Evolutionary conservation across 352 stramenopile genomes (phyloP), one percentile per base, ranked within the genome.

Genomic region (Pythium brachiatum): DNA sequence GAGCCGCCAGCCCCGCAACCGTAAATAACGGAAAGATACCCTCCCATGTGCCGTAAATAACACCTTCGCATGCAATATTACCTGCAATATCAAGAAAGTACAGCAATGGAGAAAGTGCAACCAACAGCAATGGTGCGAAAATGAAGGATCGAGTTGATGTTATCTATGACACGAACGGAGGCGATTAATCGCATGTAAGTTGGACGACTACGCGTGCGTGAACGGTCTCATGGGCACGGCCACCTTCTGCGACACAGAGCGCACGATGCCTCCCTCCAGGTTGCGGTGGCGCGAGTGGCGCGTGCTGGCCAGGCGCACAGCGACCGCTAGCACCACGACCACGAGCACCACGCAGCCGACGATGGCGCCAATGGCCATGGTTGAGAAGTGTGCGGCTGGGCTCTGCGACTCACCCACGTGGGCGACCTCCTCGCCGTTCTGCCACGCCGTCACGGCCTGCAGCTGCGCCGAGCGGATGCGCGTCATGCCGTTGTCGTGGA

Each of bases 391-490:
- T 21, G 31, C 18, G 20, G 41, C 27, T n/a, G 38, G 13, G 25
- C n/a, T 51, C 36, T 70, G 20, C 16, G 55, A 43, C 18, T 74
- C 68, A 41, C 74, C 70, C 12, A 79, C 71, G 44, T 73, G 64
- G 3, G 65, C 68, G 27, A 81, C 70, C 29, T 77, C 62, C 29
- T 72, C 64, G 48, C 70, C 74, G 51, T 77, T 64, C 48, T 76
- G 52, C 64, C 65, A 81, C 15, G 74, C 74, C 12, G 60, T 62
- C 11, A 78, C 73, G 27, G 64, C 64, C 50, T 76, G 60, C 52
- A 81, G 50, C 36, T 76, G 63, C 16, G 53, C 64, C 26, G 73
- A 78, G 12, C 70, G 70, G 21, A 81, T 64, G 34, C 73, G 73
- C 21, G 47, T 53, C 68, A 81, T 67, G 27, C 70, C 70, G 31